phyloP scores from a whole-genome alignment of 2,329 filamentous ascomycete genomes.

The Blastomyces parvus region DNA sequence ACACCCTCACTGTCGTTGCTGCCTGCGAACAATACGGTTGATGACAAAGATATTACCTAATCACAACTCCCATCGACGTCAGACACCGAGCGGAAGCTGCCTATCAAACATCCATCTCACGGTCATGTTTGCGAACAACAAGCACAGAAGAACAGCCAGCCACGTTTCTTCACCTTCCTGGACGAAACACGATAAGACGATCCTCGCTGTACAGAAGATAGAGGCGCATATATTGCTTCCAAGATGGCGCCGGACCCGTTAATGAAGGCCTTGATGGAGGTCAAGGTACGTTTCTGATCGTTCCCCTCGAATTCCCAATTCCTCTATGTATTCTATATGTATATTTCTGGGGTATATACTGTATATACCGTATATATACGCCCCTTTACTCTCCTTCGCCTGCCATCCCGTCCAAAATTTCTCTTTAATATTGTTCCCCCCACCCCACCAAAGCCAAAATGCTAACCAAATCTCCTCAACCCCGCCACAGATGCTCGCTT shows the following conservation, averaged over 20 bases:
- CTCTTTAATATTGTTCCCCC: not conserved
- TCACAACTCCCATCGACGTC: not conserved
- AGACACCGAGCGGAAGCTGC: not conserved
- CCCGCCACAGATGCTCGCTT: constrained; percentile 34
- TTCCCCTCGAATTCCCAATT: not conserved
- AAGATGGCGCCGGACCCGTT: constrained; percentile 7
- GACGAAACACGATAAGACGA: not conserved
- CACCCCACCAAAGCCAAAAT: not conserved
- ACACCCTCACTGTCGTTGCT: no score
- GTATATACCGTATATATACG: constrained; percentile 9
- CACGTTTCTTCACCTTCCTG: not conserved
- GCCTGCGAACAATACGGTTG: no score
- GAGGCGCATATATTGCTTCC: not conserved
- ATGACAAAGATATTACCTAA: not conserved
- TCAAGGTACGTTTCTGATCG: constrained; percentile 5
- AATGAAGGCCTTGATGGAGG: constrained; percentile 8
- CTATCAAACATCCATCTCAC: not conserved
- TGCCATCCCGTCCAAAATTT: not conserved
- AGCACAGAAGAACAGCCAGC: not conserved
- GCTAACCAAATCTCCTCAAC: not conserved
- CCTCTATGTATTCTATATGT: not conserved
- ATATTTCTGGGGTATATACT: not conserved
- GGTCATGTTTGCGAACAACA: not conserved
- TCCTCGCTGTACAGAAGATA: not conserved
- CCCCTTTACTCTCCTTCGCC: not conserved